Conservation (phyloP, 2,329 filamentous ascomycete species). For the Colletotrichum noveboracense region DNA sequence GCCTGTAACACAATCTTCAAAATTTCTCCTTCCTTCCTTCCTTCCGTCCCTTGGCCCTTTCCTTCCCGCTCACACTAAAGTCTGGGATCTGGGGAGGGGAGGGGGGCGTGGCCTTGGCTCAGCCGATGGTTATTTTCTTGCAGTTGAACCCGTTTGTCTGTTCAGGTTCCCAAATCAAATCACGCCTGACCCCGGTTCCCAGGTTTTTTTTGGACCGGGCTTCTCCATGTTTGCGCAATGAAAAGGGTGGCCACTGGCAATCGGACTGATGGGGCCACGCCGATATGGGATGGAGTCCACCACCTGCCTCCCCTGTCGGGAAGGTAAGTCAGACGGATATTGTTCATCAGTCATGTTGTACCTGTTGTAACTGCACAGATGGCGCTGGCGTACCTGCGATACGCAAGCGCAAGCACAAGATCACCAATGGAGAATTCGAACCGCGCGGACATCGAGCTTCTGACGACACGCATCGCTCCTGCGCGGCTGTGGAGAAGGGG, state of each 20-base stretch:
- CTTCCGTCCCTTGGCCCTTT: not conserved
- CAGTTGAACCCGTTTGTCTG: not conserved
- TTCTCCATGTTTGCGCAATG: constrained; percentile 14
- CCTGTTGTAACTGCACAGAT: not conserved
- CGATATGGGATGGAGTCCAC: not conserved
- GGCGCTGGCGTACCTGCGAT: not conserved
- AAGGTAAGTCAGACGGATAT: not conserved
- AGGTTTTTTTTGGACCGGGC: not conserved
- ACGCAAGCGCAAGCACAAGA: not conserved
- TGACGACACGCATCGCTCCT: not conserved
- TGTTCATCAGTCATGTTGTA: not conserved
- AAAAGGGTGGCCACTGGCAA: not conserved
- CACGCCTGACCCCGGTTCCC: not conserved
- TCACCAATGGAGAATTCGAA: not conserved
- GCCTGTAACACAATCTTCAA: not conserved
- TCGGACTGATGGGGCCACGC: not conserved
- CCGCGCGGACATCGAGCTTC: not conserved
- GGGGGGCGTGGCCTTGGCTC: not conserved
- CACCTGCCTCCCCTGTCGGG: not conserved
- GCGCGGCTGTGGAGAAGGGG: not conserved
- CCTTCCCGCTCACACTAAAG: not conserved
- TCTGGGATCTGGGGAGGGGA: not conserved
- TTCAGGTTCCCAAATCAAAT: not conserved
- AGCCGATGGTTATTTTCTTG: not conserved
- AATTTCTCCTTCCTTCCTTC: not conserved